Evolutionary conservation across 306 rosid species (phyloP), one percentile per base, ranked within the genome.

Genomic region (Cajanus cajan): DNA sequence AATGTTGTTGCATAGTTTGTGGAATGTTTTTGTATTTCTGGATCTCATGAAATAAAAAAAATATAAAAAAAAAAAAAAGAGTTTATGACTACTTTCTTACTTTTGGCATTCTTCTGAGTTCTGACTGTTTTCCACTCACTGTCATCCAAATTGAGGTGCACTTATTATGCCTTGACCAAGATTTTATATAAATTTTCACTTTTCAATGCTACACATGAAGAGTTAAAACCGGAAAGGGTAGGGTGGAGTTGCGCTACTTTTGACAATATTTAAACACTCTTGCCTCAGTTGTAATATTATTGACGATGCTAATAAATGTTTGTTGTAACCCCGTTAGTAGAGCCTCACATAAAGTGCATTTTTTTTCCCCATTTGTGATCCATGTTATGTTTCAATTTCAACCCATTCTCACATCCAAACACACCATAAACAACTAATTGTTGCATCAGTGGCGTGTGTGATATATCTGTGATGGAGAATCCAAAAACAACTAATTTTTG

Each of bases 21-120:
- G 91, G 91, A 88, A 88, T 88, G 89, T 88, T 78, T 88, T 88
- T 85, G 88, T 88, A 39, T 88, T 88, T 85, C 82, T 88, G 44
- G 89, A 88, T 73, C 89, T 88, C 74, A 88, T 88, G 89, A 85
- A 88, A 67, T 88, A 59, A 76, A 52, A 1, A 28, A 28, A 28
- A 28, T 28, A 28, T 1, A 28, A 28, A 28, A 1, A 3, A 28
- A 28, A 28, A 28, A 44, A 28, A 57, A 4, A 19, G 14, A 9
- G 14, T 62, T 19, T 57, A n/a, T 54, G 8, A 21, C 68, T 63
- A 25, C 19, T 33, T 62, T 52, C 57, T 58, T 66, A 21, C 52
- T 2, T 36, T 67, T 43, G 54, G 16, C 39, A 66, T 66, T 36
- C 48, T 66, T 66, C 48, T 7, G 67, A 2, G 8, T 45, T 62